Evolutionary conservation across 176 grass and related monocot species (phyloP), one percentile per base, ranked within the genome.

Genomic region (Musa acuminata): DNA sequence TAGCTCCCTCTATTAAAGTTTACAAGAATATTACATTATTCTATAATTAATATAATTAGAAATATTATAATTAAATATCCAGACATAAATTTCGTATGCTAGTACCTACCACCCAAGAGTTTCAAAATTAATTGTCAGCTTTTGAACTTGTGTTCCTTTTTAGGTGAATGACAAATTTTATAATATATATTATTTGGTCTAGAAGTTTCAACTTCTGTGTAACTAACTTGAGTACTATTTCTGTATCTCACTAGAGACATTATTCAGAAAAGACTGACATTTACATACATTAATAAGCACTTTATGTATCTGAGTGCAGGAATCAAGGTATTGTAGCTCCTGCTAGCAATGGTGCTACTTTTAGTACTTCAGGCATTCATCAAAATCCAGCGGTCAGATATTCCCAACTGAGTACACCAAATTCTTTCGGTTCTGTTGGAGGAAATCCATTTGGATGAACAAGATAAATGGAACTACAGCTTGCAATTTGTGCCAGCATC

Each of bases 401-500:
- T 52, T 75, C 83, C 64, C 90, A 93, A 69, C 87, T 87, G 76
- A 85, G 53, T 80, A 88, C 87, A 6, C 87, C 83, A 62, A 87
- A 82, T 74, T 85, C 85, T 58, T 93, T 88, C 14, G 75, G 82
- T 53, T 64, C 85, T 67, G 81, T 86, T 63, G 87, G 90, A 69
- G 85, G 93, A 80, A 97, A 97, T 80, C 93, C 93, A 26, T 97
- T 93, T 73, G 93, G 93, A 49, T 97, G 81, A 73, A 16, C 12
- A 25, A 6, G 6, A 25, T 14, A 11, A 3, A 6, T 76, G 59
- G 12, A 51, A 24, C 74, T 1, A 24, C 17, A 1, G 5, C 21
- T 9, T 54, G 52, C 8, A 26, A 27, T 26, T 73, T 55, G 9
- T 54, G 25, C 1, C 14, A n/a, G 10, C 1, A 53, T 55, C 11